Base-by-base conservation (phyloP, 139 green algal genomes). In the Chlorella sp. region DNA sequence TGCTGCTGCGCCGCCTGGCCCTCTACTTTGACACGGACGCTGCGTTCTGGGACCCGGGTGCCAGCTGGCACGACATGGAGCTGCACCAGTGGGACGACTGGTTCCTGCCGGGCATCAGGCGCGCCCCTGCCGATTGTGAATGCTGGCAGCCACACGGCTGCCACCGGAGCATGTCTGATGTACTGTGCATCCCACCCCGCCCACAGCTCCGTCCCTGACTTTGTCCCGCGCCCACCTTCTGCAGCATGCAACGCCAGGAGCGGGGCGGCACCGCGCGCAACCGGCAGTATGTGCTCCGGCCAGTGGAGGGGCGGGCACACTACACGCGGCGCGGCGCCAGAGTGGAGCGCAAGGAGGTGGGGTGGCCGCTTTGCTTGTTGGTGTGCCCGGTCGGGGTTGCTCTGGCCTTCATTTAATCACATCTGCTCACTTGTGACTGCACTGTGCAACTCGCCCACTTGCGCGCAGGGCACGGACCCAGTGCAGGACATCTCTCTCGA, bases 21-120 rank as follows among this genome's bases (percentile, higher is more conserved):
- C 15, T 92, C 2, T 97, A 97, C 82, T 95, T 96, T 87, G 93
- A 97, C 63, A 88, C 90, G 27, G 88, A 86, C 42, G 45, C 55
- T 2, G 53, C 82, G 17, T 67, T 86, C 11, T 83, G 91, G 85
- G 31, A 81, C 23, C 83, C 84, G 1, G 38, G 74, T 60, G 62
- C 71, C 27, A 40, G 36, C 31, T 97, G 92, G 90, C 46, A 53
- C 7, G 43, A 77, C 2, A 67, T 96, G 63, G 69, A 56, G 33
- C 56, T n/a, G 0, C 58, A 74, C 7, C 73, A 90, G 15, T 97
- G 93, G 93, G 90, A 96, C 58, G 61, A 59, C 36, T 87, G 94
- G 60, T 94, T 97, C 76, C 65, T 85, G 59, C 86, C 86, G 11
- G 82, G 73, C 74, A 81, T 91, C 33, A 31, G 65, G 66, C 60